Base-by-base conservation (phyloP, 768 basidiomycete genomes). In the Grammothele lineata region DNA sequence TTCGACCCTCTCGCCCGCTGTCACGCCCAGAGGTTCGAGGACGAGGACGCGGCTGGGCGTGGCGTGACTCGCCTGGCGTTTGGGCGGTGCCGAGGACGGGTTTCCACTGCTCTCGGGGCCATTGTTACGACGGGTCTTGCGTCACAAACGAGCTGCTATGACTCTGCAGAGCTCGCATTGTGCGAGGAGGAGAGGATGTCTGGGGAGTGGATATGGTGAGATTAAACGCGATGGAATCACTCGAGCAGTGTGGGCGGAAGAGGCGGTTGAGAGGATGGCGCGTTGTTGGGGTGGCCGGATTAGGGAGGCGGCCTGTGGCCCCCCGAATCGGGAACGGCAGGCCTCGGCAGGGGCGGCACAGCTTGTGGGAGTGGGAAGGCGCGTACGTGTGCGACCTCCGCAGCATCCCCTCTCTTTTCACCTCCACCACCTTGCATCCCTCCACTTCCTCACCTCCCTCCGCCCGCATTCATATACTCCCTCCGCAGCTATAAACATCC, bases 401-500 rank as follows among this genome's bases (percentile, higher is more conserved):
- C 55, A 57, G 55, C 51, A 46, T 37, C 43, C 37, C 48, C 50
- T 46, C 37, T 40, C 40, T 47, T 51, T 47, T 37, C 40, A 46
- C 56, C 43, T 51, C 54, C 46, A 39, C 55, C 51, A 43, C 46
- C 55, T 38, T 35, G 45, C 35, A 8, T 19, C 52, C 43, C 27
- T 37, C 35, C 48, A 30, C 39, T 37, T 45, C 39, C 43, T n/a
- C 18, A 14, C 51, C 56, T 42, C 45, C 39, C 37, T 50, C 50
- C 30, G 22, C 47, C 40, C 45, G 22, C 47, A 43, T 57, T 54
- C 56, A 54, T 54, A 57, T 54, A 48, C 45, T 42, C 47, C 38
- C 47, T 54, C 56, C 53, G 53, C 53, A 57, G 53, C 46, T 53
- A 53, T 53, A 53, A 44, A 53, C 51, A 12, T 34, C 48, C 40